These are phyloP conservation scores for Leptographium wingfieldii DNA, from an alignment of 2,329 filamentous ascomycete species.

Conservation along the genomic window DNA sequence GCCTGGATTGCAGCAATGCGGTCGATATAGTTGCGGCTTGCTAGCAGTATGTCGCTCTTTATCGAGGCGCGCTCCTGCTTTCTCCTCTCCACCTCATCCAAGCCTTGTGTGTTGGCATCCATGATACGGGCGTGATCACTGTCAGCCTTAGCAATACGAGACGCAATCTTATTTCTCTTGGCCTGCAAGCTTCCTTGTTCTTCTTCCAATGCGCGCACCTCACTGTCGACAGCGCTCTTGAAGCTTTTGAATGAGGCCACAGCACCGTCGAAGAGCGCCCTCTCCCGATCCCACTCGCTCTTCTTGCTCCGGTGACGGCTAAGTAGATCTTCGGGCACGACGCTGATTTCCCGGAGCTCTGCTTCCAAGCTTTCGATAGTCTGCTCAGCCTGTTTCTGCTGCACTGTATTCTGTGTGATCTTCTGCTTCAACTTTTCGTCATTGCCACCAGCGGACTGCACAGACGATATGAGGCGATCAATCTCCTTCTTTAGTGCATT, in stretches of 20 bases:
- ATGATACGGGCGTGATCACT: conserved; percentile 59
- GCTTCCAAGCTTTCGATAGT: conserved; percentile 26
- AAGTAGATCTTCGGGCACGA: conserved; percentile 49
- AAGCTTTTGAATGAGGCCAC: conserved; percentile 41
- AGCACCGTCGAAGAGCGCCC: conserved; percentile 46
- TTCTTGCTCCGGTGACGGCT: conserved; percentile 43
- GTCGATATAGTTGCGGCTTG: conserved; percentile 31
- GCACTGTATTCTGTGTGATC: conserved; percentile 61
- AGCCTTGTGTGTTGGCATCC: conserved; percentile 53
- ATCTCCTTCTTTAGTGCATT: conserved; percentile 61
- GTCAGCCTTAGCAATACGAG: conserved; percentile 59
- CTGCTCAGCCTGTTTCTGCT: conserved; percentile 48
- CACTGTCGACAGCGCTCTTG: conserved; percentile 49
- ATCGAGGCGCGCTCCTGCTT: conserved; percentile 36
- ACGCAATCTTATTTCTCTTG: conserved; percentile 60
- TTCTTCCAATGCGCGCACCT: conserved; percentile 48
- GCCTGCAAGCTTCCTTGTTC: conserved; percentile 51
- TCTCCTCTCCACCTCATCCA: conserved; percentile 50
- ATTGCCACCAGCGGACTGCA: conserved; percentile 56
- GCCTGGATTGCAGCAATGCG: conserved; percentile 24
- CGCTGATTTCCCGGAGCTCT: conserved; percentile 54
- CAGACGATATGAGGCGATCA: conserved; percentile 52
- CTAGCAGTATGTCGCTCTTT: conserved; percentile 31
- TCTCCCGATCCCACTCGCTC: conserved; percentile 39
- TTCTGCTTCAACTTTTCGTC: conserved; percentile 68